Base-by-base conservation (phyloP, 192 early-diverging fungal genomes). In the Coemansia erecta region DNA sequence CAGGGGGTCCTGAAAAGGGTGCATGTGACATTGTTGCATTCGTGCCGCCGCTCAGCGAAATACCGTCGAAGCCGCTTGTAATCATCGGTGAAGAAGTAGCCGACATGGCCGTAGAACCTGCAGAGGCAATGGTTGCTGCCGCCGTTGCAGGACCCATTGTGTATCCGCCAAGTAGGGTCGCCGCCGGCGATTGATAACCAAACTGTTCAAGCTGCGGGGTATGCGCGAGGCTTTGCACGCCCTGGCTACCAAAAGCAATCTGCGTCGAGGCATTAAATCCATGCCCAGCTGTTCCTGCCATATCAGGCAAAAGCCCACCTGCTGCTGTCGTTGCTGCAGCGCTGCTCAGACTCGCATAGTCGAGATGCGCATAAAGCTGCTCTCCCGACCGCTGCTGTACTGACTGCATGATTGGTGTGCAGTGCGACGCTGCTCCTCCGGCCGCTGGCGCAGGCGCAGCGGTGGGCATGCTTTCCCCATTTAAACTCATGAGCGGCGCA, bases 341-440 rank as follows among this genome's bases (percentile, higher is more conserved):
- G 64, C 45, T 59, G 67, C 55, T 46, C 26, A 59, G 56, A 35
- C 58, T 51, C 58, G 67, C 58, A 69, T 76, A 70, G 10, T 39
- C 45, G 31, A 50, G 46, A 21, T 62, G 43, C 44, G 50, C 50
- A 64, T 63, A 77, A 63, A 77, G 58, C 55, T 64, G 57, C 56
- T 66, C 73, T 19, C 44, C 68, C 22, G 62, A 58, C 50, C 51
- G 17, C 18, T 56, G 62, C 21, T 53, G 63, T n/a, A 53, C 43
- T 48, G 68, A 55, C 42, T 64, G 64, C 53, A 61, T 69, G 60
- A 70, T 62, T 31, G 60, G 62, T 58, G 63, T 61, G 31, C 62
- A 46, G 39, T 61, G 69, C 11, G 47, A 23, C 33, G 51, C 51
- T 19, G 49, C 23, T 51, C 7, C 49, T n/a, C n/a, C n/a, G n/a